Evolutionary conservation across 2,329 filamentous ascomycete species (phyloP).

Genomic region (Penicillium paneum): DNA sequence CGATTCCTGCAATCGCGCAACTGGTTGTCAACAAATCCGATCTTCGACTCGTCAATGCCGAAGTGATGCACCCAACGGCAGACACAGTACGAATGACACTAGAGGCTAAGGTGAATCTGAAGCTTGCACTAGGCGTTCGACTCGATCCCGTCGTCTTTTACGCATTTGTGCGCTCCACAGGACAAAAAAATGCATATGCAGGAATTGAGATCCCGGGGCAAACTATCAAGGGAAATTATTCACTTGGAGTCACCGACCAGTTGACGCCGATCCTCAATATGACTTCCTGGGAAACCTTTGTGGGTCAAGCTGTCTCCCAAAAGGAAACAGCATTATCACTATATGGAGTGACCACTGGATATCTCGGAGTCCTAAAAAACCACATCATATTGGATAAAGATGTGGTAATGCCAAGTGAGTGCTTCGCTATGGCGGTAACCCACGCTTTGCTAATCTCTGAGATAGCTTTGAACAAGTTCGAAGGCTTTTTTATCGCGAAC

Average conservation of each 20-base stretch:
- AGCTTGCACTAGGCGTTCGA: slow-evolving; percentile 17
- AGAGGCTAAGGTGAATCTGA: slow-evolving; percentile 19
- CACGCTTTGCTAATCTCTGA: neutral
- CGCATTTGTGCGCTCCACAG: slow-evolving; percentile 15
- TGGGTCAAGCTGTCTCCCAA: slow-evolving; percentile 15
- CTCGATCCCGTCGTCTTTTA: slow-evolving; percentile 19
- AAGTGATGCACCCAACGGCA: slow-evolving; percentile 18
- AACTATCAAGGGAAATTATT: slow-evolving; percentile 23
- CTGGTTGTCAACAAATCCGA: slow-evolving; percentile 44
- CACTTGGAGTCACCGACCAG: slow-evolving; percentile 11
- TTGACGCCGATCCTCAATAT: slow-evolving; percentile 14
- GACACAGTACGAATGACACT: slow-evolving; percentile 22
- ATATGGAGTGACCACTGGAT: slow-evolving; percentile 15
- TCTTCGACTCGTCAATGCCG: slow-evolving; percentile 36
- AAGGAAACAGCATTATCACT: slow-evolving; percentile 15
- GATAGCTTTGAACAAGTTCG: slow-evolving; percentile 20
- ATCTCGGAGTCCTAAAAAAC: slow-evolving; percentile 21
- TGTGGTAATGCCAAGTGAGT: slow-evolving; percentile 15
- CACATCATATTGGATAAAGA: slow-evolving; percentile 21
- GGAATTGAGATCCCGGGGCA: slow-evolving; percentile 18
- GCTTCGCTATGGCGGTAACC: too few species aligned
- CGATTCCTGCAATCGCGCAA: slow-evolving; percentile 49
- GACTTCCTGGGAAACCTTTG: slow-evolving; percentile 17
- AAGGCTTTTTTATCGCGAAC: slow-evolving; percentile 18
- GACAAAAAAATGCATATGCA: slow-evolving; percentile 15